Conservation (phyloP, 2,329 filamentous ascomycete species). For the Fusarium tanahbumbuense region DNA sequence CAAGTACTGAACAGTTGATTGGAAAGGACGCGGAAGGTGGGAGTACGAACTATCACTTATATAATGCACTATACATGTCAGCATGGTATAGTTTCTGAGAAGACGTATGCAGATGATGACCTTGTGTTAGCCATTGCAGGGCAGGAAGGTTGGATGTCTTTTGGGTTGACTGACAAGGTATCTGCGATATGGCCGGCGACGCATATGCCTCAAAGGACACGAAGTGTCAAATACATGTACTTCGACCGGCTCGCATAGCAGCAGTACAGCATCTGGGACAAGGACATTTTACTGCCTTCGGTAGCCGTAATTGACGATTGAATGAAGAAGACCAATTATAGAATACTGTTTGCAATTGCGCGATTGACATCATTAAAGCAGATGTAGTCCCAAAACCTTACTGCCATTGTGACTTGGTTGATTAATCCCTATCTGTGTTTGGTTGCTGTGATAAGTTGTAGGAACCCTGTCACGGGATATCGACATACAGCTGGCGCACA, state of each 20-base stretch:
- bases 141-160: constrained; percentile 44
- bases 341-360: neutral
- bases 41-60: constrained; percentile 27
- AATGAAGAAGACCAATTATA: neutral
- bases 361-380: neutral
- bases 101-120: constrained; percentile 14
- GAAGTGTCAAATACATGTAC: constrained; percentile 12
- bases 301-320: neutral
- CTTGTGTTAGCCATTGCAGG: constrained; percentile 33
- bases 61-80: constrained; percentile 10
- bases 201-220: constrained; percentile 11
- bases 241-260: constrained; percentile 4
- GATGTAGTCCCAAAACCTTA: neutral
- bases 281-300: constrained; percentile 1
- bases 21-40: constrained; percentile 28
- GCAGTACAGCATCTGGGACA: constrained; percentile 12
- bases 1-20: constrained; percentile 28
- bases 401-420: neutral
- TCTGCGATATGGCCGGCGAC: constrained; percentile 16
- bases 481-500: neutral
- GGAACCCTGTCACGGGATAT: neutral
- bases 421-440: neutral
- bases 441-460: neutral
- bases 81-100: constrained; percentile 28
- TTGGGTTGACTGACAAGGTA: constrained; percentile 41